Base-by-base conservation (phyloP, 2,329 filamentous ascomycete genomes). In the Trematosphaeria pertusa region DNA sequence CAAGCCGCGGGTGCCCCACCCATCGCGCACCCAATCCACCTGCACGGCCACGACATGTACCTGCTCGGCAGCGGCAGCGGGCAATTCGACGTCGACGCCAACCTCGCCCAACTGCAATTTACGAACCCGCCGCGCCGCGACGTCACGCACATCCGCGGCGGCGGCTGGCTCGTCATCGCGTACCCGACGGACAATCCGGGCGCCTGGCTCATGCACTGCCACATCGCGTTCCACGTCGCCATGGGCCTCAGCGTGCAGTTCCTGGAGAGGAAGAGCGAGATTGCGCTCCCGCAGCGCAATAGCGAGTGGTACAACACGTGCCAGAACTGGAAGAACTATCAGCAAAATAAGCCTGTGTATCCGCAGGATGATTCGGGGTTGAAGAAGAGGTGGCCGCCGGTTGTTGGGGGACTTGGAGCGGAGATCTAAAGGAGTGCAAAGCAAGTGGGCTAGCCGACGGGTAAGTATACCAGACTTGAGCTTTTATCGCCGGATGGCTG, bases 101-200 rank as follows among this genome's bases (percentile, higher is more conserved):
- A 55, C 18, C 48, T 58, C 12, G 43, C 30, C n/a, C 54, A 58
- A 2, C 55, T 77, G 2, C 61, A 59, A 14, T 72, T 71, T 49
- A 51, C 36, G 6, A 71, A 73, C 20, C 71, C 71, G 8, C 52
- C 63, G 11, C 64, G 71, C 19, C 62, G 71, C 8, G 71, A 74
- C 38, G 66, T 69, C 4, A 56, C 60, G 14, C 52, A 65, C 24
- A 58, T 73, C 4, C 68, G 58, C 0, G 55, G 43, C 3, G 43
- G 43, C 2, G 71, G 70, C 5, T 76, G 77, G 60, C 75, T 74
- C 9, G 76, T 82, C 17, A 61, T 83, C 28, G 78, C 79, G 28
- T 81, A 81, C 62, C 60, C 67, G 37, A 76, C 77, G 2, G 70
- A 74, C 41, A 81, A 81, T 58, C 79, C 80, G 2, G 81, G 81